These are phyloP conservation scores for Globisporangium spinosum DNA, from an alignment of 352 stramenopile genomes.

Conservation along the genomic window DNA sequence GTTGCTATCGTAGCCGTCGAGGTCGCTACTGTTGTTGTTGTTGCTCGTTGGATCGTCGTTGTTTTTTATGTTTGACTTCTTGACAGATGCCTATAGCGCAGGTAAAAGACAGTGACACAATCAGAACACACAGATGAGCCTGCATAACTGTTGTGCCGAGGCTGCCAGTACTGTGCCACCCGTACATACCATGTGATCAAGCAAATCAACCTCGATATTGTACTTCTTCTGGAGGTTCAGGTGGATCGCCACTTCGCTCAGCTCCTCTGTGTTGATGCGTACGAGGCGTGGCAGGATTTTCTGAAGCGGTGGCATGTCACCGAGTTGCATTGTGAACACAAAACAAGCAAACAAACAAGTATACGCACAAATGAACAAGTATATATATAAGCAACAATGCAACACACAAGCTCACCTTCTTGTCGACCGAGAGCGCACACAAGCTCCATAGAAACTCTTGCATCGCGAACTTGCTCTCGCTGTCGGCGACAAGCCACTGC, in stretches of 20 bases:
- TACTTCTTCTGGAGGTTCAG: constrained; percentile 58
- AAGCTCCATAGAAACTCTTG: constrained; percentile 74
- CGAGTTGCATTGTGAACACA: not conserved
- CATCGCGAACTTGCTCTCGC: constrained; percentile 47
- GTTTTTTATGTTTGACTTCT: constrained; percentile 24
- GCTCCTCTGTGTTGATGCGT: constrained; percentile 54
- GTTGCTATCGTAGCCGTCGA: constrained; percentile 19
- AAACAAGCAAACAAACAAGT: constrained; percentile 1
- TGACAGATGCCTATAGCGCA: constrained; percentile 26
- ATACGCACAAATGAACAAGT: not conserved
- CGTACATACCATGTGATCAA: constrained; percentile 38
- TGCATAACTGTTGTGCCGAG: not conserved
- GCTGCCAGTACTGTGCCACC: not conserved
- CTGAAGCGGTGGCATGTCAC: constrained; percentile 6
- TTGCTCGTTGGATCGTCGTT: constrained; percentile 9
- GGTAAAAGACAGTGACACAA: not conserved
- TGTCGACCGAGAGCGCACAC: constrained; percentile 50
- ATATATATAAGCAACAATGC: too few relatives aligned
- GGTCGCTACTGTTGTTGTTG: constrained; percentile 1
- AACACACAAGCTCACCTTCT: constrained; percentile 29
- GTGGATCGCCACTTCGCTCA: constrained; percentile 49
- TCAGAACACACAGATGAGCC: not conserved
- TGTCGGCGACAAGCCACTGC: constrained; percentile 59
- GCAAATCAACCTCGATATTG: constrained; percentile 58
- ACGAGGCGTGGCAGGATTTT: constrained; percentile 47